Evolutionary conservation across 2,329 filamentous ascomycete genomes (phyloP), one percentile per base, ranked within the genome.

Genomic region (Neonectria sp.): DNA sequence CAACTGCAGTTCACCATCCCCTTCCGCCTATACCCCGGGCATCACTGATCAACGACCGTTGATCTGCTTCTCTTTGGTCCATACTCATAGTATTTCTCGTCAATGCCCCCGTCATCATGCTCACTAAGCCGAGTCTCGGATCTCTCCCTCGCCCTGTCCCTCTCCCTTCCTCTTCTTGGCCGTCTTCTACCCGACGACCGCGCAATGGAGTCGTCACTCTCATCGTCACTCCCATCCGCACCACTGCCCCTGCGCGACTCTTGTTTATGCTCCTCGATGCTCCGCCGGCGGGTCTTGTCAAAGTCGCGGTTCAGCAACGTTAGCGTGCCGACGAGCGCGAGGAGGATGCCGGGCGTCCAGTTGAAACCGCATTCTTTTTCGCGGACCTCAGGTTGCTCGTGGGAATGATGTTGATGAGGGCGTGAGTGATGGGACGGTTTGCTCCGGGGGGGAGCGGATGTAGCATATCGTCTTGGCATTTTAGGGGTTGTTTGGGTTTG

Each of bases 241-340:
- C 40, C 49, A 3, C 46, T 5, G 25, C 12, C 7, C 43, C 29
- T 24, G 68, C 65, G 27, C 66, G 63, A 9, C 27, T 65, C 55
- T 64, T 61, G 33, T 60, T 60, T 29, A 27, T 62, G 53, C n/a
- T 40, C 46, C 40, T 60, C 55, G 12, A 58, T 25, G 24, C 45
- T 58, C 51, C 48, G 37, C 25, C 51, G 29, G 3, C 52, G 24
- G 21, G 63, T 58, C 43, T 67, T 68, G 12, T 75, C 67, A 33
- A 75, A 80, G 67, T 84, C 81, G 67, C 83, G 79, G 64, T 81
- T 80, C 71, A 82, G 81, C n/a, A 75, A 73, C 1, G 81, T 72
- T 15, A 78, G 72, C 21, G 79, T 74, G 6, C 79, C 81, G 17
- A 81, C 71, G 27, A 82, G 72, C 8, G 79, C 80, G 3, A 86